These are phyloP conservation scores for Mycogone perniciosa DNA, from an alignment of 2,329 filamentous ascomycete species.

Conservation along the genomic window DNA sequence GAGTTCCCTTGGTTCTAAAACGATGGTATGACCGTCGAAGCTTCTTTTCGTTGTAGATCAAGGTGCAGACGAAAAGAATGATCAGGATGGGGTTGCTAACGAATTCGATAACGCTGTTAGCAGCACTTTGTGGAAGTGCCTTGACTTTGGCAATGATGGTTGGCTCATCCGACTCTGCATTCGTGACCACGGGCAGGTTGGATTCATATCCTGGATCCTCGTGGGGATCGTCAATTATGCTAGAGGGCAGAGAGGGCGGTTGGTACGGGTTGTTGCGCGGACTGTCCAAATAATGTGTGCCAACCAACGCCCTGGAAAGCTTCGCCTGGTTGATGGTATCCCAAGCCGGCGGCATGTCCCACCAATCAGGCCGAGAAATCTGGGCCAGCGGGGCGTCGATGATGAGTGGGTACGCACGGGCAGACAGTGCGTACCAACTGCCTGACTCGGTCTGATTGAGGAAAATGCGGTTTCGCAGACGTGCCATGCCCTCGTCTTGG, in stretches of 20 bases:
- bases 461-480: slow-evolving; percentile 63
- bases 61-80: slow-evolving; percentile 35
- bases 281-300: slow-evolving; percentile 60
- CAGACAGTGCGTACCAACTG: slow-evolving; percentile 91
- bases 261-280: slow-evolving; percentile 27
- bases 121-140: slow-evolving; percentile 43
- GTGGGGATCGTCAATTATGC: slow-evolving; percentile 22
- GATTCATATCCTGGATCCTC: slow-evolving; percentile 31
- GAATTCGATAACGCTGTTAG: slow-evolving; percentile 47
- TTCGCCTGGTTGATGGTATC: slow-evolving; percentile 38
- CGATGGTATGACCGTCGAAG: slow-evolving; percentile 34
- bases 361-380: slow-evolving; percentile 41
- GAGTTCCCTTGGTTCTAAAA: slow-evolving; percentile 23
- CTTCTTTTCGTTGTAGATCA: slow-evolving; percentile 42
- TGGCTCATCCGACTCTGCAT: slow-evolving; percentile 28
- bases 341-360: slow-evolving; percentile 36
- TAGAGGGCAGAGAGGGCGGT: slow-evolving; percentile 32
- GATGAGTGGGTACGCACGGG: slow-evolving; percentile 76
- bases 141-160: slow-evolving; percentile 46
- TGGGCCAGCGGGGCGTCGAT: slow-evolving; percentile 54
- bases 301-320: slow-evolving; percentile 57
- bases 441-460: slow-evolving; percentile 82
- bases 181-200: slow-evolving; percentile 20
- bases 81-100: slow-evolving; percentile 49
- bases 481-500: slow-evolving; percentile 41